A percentile compares a stretch with the other conserved stretches of the same genome.
These are phyloP conservation scores for Cylindrotheca closterium DNA, from an alignment of 108 stramenopile genomes.

Conservation along the genomic window DNA sequence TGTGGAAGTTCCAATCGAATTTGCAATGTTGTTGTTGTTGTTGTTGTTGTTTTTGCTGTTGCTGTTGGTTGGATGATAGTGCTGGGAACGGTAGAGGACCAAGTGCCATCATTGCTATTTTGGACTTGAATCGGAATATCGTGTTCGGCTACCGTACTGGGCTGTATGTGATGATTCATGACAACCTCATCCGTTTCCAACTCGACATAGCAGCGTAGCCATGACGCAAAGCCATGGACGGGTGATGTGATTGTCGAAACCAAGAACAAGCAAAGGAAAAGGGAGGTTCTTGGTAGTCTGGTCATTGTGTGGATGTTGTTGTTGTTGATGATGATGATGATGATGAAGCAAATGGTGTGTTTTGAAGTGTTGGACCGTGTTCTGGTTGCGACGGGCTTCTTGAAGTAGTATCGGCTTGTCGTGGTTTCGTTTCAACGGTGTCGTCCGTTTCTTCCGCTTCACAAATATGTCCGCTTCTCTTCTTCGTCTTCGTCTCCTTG, in stretches of 20 bases:
- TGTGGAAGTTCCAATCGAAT: conserved; percentile 34
- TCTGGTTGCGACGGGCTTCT: too few relatives aligned
- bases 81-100: not conserved
- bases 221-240: conserved; percentile 29
- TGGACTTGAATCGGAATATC: conserved; percentile 31
- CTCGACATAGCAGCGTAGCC: conserved; percentile 52
- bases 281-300: not conserved
- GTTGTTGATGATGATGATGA: not conserved
- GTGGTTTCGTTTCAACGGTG: too few relatives aligned
- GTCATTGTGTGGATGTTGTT: not conserved
- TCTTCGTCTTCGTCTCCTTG: too few relatives aligned
- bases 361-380: not conserved
- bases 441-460: too few relatives aligned
- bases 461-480: too few relatives aligned
- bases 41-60: not conserved
- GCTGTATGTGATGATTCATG: conserved; percentile 35
- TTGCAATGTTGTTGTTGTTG: conserved; percentile 8
- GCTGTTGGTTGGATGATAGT: not conserved
- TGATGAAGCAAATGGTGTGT: not conserved
- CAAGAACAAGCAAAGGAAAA: not conserved
- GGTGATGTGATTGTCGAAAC: not conserved
- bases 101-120: conserved; percentile 6
- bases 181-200: conserved; percentile 41
- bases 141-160: conserved; percentile 23
- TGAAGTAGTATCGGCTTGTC: too few relatives aligned